Percentiles rank a stretch among this genome's conserved stretches.
phyloP scores from a whole-genome alignment of 208 protist species.

The Leishmania turanica region DNA sequence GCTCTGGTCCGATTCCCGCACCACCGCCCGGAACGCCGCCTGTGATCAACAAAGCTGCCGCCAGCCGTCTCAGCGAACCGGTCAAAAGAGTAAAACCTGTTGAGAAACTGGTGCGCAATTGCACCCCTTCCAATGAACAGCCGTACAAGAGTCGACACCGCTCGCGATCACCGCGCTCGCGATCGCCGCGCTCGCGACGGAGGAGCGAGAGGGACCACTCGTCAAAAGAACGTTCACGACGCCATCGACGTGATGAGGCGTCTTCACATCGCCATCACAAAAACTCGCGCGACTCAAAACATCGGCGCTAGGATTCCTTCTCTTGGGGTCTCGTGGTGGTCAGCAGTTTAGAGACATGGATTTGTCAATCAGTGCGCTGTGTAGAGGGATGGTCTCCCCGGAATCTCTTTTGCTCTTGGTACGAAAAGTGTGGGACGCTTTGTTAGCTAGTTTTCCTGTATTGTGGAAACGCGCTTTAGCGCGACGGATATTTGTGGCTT shows the following conservation, averaged over 20 bases:
- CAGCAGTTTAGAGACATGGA: neutral
- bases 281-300: slow-evolving; percentile 21
- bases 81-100: neutral
- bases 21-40: slow-evolving; percentile 70
- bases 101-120: neutral
- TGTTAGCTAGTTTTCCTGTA: neutral
- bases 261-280: slow-evolving; percentile 11
- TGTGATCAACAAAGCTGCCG: slow-evolving; percentile 32
- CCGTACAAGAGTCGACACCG: neutral
- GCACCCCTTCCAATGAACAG: neutral
- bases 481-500: neutral
- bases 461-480: neutral
- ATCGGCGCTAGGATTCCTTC: slow-evolving; percentile 9
- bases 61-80: neutral
- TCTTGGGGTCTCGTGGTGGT: slow-evolving; percentile 19
- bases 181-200: slow-evolving; percentile 5
- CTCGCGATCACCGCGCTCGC: slow-evolving; percentile 14
- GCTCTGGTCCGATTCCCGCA: slow-evolving; percentile 60
- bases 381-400: neutral
- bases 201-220: neutral
- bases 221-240: slow-evolving; percentile 3
- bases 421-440: neutral
- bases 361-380: neutral
- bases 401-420: neutral
- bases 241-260: neutral